A percentile compares a stretch with the other conserved stretches of the same genome.
Conservation (phyloP, 2,329 filamentous ascomycete species). For the Venturia aucupariae region DNA sequence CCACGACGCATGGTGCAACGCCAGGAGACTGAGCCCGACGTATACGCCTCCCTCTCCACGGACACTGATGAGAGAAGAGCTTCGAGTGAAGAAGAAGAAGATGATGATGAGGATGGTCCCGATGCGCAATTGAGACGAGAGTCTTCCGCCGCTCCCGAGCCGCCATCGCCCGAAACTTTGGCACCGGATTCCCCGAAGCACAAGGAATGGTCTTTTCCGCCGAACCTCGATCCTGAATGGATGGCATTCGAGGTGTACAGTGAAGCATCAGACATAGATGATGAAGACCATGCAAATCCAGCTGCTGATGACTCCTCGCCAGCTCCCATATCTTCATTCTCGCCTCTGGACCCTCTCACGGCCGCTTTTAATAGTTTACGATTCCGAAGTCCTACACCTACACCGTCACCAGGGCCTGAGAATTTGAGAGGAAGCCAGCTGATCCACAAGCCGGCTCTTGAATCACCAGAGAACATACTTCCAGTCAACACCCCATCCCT, state of each 20-base stretch:
- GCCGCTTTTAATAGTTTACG: neutral
- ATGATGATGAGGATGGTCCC: constrained; percentile 31
- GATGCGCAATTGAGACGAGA: constrained; percentile 37
- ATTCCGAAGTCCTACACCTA: constrained; percentile 11
- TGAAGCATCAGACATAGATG: constrained; percentile 49
- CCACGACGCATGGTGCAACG: constrained; percentile 49
- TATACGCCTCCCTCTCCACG: constrained; percentile 30
- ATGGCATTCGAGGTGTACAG: constrained; percentile 79
- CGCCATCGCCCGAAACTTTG: constrained; percentile 10
- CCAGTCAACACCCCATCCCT: constrained; percentile 22
- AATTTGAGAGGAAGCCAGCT: constrained; percentile 14
- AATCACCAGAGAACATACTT: constrained; percentile 23
- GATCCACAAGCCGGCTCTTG: constrained; percentile 16
- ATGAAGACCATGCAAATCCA: constrained; percentile 28
- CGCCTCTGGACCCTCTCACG: neutral
- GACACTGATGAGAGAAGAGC: constrained; percentile 31
- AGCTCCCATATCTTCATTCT: constrained; percentile 18
- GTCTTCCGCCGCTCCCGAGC: constrained; percentile 23
- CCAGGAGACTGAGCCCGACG: constrained; percentile 19
- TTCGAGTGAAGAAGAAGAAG: constrained; percentile 22
- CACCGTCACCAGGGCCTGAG: constrained; percentile 12
- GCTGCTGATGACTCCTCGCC: constrained; percentile 17
- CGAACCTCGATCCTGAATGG: constrained; percentile 80
- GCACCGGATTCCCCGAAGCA: constrained; percentile 17
- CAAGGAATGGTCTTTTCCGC: constrained; percentile 52